Percentiles rank a stretch among this genome's conserved stretches.
Conservation (phyloP, 257 asterid species). For the Nicotiana otophora region DNA sequence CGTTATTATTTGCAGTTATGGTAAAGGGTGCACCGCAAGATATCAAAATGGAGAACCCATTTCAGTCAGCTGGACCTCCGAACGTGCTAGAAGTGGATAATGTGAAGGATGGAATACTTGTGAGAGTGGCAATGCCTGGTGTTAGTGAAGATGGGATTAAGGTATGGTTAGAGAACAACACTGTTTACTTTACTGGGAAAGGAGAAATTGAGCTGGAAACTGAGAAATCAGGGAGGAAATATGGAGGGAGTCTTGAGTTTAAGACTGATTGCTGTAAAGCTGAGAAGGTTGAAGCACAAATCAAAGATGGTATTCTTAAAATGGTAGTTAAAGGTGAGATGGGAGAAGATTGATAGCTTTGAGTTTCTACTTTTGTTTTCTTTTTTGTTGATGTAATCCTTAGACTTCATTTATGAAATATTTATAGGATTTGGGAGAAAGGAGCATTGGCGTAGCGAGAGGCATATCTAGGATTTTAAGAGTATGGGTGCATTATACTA, state of each 20-base stretch:
- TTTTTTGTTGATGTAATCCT: background rate
- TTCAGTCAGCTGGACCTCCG: constrained; percentile 23
- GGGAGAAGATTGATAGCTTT: background rate
- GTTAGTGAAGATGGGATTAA: constrained; percentile 19
- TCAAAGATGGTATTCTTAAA: constrained; percentile 22
- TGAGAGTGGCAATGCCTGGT: constrained; percentile 25
- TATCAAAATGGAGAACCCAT: constrained; percentile 32
- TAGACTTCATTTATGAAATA: background rate
- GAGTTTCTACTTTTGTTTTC: background rate
- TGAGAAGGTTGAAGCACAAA: constrained; percentile 13
- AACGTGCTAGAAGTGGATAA: constrained; percentile 20
- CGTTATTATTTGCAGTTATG: background rate
- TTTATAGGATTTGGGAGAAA: background rate
- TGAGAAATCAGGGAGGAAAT: constrained; percentile 13
- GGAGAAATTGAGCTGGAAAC: constrained; percentile 18
- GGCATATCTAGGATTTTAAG: too few relatives aligned
- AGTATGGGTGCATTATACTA: too few relatives aligned
- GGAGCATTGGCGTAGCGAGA: too few relatives aligned
- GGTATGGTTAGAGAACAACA: constrained; percentile 24
- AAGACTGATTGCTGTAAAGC: constrained; percentile 1
- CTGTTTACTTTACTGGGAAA: constrained; percentile 18
- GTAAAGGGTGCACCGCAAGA: constrained; percentile 8
- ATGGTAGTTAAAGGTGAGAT: constrained; percentile 8
- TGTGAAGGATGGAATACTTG: constrained; percentile 14
- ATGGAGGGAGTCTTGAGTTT: constrained; percentile 22